Evolutionary conservation across 2,329 filamentous ascomycete species (phyloP), one percentile per base, ranked within the genome.

Genomic region (Stachybotrys echinatus): DNA sequence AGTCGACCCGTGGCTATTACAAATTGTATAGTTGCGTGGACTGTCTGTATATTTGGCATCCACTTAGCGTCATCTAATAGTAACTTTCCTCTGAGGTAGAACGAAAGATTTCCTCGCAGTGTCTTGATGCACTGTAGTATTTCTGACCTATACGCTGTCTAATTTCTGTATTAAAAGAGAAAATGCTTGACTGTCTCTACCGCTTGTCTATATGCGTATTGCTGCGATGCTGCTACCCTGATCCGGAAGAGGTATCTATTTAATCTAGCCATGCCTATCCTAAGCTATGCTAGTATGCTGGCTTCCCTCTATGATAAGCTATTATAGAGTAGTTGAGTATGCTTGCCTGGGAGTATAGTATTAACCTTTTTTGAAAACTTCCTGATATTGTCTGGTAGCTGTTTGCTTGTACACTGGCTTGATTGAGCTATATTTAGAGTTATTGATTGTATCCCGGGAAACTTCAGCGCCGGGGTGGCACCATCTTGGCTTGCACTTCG

Each of bases 1-100:
- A 59, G 56, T 54, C 50, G 56, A 40, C 55, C 56, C 57, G 51
- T 65, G 44, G 54, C 57, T 48, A 64, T 61, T 17, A 59, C 54
- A 55, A 65, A 65, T 48, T 52, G 55, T 58, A 67, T 61, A 47
- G 55, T 60, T 45, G 58, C 57, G 43, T 54, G 56, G 42, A 65
- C 59, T 50, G 58, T 57, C 50, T 58, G 52, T 47, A 65, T 53
- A 49, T 65, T 58, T 52, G 59, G 62, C 43, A 47, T 59, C 63
- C 57, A 67, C 21, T 57, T 54, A 46, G 54, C 51, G 44, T 58
- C 48, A 49, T 56, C 54, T 48, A 42, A 50, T 31, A 23, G 51
- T 47, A 45, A 58, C 40, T 61, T 65, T 50, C 57, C 54, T 53
- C 54, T 50, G 7, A 54, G 47, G 45, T 48, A 56, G 48, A 56